Conservation (phyloP, 768 basidiomycete genomes). For the Kwoniella europaea region DNA sequence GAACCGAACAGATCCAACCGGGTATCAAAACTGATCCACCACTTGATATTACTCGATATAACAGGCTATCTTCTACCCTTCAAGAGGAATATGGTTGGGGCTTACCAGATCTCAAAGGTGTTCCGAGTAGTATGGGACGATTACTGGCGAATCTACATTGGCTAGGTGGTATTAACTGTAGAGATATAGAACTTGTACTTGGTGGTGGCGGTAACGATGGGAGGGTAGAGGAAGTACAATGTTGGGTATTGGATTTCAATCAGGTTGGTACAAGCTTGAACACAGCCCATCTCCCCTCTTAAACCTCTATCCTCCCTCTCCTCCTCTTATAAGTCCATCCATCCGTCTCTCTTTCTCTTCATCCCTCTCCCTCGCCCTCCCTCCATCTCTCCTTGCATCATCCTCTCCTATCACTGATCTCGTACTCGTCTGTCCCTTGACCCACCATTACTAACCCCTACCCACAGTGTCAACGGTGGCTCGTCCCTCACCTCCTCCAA, state of each 20-base stretch:
- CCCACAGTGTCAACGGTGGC: neutral
- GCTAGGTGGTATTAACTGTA: neutral
- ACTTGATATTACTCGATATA: neutral
- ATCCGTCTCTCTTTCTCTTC: no score
- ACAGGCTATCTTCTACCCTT: neutral
- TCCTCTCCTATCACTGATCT: neutral
- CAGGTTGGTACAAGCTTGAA: neutral
- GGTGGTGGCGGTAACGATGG: neutral
- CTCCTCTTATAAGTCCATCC: no score
- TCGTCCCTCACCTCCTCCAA: neutral
- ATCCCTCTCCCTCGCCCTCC: neutral
- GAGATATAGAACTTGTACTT: slow-evolving; percentile 6
- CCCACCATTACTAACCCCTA: no score
- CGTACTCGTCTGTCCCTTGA: neutral
- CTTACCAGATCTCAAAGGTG: neutral
- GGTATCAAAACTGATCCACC: neutral
- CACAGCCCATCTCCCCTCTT: no score
- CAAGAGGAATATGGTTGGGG: neutral
- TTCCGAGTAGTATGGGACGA: neutral
- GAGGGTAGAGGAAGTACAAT: no score
- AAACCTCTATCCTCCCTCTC: no score
- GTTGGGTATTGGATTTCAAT: neutral
- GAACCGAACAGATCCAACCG: neutral
- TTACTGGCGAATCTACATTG: slow-evolving; percentile 4
- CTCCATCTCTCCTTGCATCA: neutral